Evolutionary conservation across 768 basidiomycete genomes (phyloP).

Genomic region (Collybia sordida): DNA sequence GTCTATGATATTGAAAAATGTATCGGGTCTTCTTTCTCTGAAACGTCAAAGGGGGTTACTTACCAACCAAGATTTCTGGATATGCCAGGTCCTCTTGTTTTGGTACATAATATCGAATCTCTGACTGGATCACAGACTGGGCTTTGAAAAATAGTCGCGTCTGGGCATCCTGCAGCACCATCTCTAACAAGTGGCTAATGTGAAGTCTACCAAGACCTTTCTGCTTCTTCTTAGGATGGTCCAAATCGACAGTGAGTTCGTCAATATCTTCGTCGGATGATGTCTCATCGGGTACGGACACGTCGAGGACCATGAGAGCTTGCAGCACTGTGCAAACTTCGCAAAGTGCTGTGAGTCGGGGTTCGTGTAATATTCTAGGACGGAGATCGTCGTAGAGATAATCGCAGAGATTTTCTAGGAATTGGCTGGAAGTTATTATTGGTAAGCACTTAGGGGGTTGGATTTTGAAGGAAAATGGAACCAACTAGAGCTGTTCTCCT

Average conservation of each 20-base stretch:
- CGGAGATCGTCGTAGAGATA: slow-evolving; percentile 94
- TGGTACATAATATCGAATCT: slow-evolving; percentile 81
- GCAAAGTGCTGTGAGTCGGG: slow-evolving; percentile 81
- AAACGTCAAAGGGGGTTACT: slow-evolving; percentile 19
- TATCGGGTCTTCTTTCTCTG: neutral
- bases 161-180: slow-evolving; percentile 95
- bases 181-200: slow-evolving; percentile 77
- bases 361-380: slow-evolving; percentile 93
- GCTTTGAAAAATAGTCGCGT: slow-evolving; percentile 95
- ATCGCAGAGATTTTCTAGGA: slow-evolving; percentile 90
- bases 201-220: slow-evolving; percentile 63
- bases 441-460: neutral
- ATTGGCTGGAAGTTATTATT: slow-evolving; percentile 52
- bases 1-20: slow-evolving; percentile 26
- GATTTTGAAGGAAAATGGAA: slow-evolving; percentile 3
- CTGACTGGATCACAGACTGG: slow-evolving; percentile 85
- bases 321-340: slow-evolving; percentile 96
- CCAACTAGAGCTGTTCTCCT: slow-evolving; percentile 58
- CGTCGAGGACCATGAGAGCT: slow-evolving; percentile 93
- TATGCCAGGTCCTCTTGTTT: slow-evolving; percentile 82
- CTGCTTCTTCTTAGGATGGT: slow-evolving; percentile 19
- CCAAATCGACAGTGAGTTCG: slow-evolving; percentile 40
- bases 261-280: slow-evolving; percentile 21
- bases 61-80: slow-evolving; percentile 78
- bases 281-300: slow-evolving; percentile 34